Conservation (phyloP, 805 yeast genomes). For the Pichia manshurica region DNA sequence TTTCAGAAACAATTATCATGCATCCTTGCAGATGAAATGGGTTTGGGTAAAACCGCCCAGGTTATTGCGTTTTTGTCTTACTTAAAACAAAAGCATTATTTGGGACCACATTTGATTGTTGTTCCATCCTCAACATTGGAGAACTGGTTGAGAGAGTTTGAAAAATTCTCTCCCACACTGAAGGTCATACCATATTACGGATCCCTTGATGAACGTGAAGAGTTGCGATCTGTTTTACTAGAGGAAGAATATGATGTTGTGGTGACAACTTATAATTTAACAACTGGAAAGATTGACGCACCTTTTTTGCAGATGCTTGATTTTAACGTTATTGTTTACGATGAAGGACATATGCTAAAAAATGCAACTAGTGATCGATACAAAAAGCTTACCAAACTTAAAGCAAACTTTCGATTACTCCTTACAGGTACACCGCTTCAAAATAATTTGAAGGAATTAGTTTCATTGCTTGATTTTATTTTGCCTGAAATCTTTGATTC, state of each 20-base stretch:
- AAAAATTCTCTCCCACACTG: conserved; percentile 77
- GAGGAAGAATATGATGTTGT: conserved; percentile 70
- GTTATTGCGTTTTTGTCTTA: conserved; percentile 89
- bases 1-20: conserved; percentile 80
- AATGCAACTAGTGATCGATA: conserved; percentile 87
- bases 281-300: conserved; percentile 75
- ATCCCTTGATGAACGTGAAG: conserved; percentile 74
- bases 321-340: conserved; percentile 88
- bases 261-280: conserved; percentile 90
- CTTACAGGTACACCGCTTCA: conserved; percentile 97
- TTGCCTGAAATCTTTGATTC: conserved; percentile 77
- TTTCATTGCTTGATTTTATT: conserved; percentile 86
- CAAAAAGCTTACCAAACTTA: conserved; percentile 74
- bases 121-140: conserved; percentile 97
- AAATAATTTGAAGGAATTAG: conserved; percentile 83
- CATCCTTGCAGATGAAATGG: conserved; percentile 98
- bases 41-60: conserved; percentile 94
- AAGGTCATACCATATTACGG: conserved; percentile 94
- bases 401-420: conserved; percentile 76
- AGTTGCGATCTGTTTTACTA: conserved; percentile 65
- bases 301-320: conserved; percentile 66
- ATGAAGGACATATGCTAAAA: conserved; percentile 96
- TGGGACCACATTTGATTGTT: conserved; percentile 86
- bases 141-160: conserved; percentile 94
- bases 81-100: conserved; percentile 53